Evolutionary conservation across 441 rosid genomes (phyloP).

Genomic region (Kokia cookei): DNA sequence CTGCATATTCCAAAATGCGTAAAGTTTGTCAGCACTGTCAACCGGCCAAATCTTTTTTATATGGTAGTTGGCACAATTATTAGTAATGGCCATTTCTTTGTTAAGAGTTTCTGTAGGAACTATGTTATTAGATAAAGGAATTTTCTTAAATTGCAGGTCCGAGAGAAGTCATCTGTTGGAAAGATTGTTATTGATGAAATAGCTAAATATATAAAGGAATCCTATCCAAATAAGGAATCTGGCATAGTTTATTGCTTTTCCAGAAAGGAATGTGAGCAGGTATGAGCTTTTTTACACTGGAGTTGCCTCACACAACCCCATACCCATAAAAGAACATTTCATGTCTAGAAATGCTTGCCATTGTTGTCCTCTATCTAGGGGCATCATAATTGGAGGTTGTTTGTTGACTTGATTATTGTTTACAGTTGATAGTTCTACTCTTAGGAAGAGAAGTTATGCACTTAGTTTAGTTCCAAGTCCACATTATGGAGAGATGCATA

Average conservation of each 20-base stretch:
- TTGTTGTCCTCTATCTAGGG: conserved; percentile 5
- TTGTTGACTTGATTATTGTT: background rate
- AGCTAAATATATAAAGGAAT: conserved; percentile 71
- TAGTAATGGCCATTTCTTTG: conserved; percentile 1
- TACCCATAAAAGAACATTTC: background rate
- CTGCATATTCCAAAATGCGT: conserved; percentile 76
- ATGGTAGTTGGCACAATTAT: conserved; percentile 39
- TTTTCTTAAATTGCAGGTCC: conserved; percentile 46
- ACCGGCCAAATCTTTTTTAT: conserved; percentile 96
- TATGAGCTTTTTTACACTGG: conserved; percentile 11
- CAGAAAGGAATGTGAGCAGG: conserved; percentile 97
- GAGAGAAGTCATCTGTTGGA: conserved; percentile 81
- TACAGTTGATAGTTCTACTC: background rate
- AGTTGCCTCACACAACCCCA: background rate
- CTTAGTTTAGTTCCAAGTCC: background rate
- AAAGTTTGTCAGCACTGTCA: conserved; percentile 94
- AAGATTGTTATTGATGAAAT: conserved; percentile 82
- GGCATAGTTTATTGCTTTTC: conserved; percentile 98
- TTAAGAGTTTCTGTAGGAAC: conserved; percentile 13
- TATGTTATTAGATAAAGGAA: background rate
- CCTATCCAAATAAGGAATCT: conserved; percentile 85
- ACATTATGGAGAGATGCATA: background rate
- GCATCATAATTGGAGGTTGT: background rate
- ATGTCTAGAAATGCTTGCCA: conserved; percentile 10
- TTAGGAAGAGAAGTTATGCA: background rate